Evolutionary conservation across 2,329 filamentous ascomycete species (phyloP).

Genomic region (Penicillium capsulatum): DNA sequence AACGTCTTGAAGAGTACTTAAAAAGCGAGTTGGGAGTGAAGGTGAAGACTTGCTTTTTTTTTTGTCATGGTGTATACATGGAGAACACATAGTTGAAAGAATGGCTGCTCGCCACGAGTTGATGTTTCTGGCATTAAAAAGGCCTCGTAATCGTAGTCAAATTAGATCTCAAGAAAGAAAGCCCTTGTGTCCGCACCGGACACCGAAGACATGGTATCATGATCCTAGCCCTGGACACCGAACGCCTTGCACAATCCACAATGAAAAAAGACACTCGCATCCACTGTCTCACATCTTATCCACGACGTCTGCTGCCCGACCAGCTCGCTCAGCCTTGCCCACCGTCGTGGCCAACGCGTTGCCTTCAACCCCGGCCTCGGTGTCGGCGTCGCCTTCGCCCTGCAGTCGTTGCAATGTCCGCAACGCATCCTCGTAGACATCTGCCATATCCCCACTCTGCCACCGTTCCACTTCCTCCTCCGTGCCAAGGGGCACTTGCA

Average conservation of each 20-base stretch:
- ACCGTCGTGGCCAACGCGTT: slow-evolving; percentile 44
- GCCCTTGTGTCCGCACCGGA: neutral
- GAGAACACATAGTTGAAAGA: slow-evolving; percentile 16
- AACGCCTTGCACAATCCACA: slow-evolving; percentile 15
- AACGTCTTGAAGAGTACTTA: slow-evolving; percentile 7
- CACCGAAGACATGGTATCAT: slow-evolving; percentile 26
- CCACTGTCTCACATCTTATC: slow-evolving; percentile 38
- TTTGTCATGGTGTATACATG: slow-evolving; percentile 14
- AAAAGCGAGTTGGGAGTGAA: slow-evolving; percentile 21
- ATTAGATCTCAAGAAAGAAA: slow-evolving; percentile 1
- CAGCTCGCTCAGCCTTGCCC: slow-evolving; percentile 46
- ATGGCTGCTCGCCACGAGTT: neutral
- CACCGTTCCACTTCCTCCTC: slow-evolving; percentile 36
- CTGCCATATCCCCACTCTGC: slow-evolving; percentile 41
- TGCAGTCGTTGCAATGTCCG: slow-evolving; percentile 38
- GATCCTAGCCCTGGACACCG: slow-evolving; percentile 11
- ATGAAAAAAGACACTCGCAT: slow-evolving; percentile 6
- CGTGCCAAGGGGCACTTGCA: slow-evolving; percentile 32
- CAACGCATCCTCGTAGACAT: slow-evolving; percentile 41
- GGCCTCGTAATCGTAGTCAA: slow-evolving; percentile 3
- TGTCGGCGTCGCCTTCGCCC: slow-evolving; percentile 28
- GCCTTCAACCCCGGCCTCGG: slow-evolving; percentile 24
- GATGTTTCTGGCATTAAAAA: too few relatives aligned
- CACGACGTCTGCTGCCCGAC: slow-evolving; percentile 44
- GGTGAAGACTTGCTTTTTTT: slow-evolving; percentile 13